A percentile compares a stretch with the other conserved stretches of the same genome.
These are phyloP conservation scores for Agaricus bisporus DNA, from an alignment of 768 basidiomycete species.

Conservation along the genomic window DNA sequence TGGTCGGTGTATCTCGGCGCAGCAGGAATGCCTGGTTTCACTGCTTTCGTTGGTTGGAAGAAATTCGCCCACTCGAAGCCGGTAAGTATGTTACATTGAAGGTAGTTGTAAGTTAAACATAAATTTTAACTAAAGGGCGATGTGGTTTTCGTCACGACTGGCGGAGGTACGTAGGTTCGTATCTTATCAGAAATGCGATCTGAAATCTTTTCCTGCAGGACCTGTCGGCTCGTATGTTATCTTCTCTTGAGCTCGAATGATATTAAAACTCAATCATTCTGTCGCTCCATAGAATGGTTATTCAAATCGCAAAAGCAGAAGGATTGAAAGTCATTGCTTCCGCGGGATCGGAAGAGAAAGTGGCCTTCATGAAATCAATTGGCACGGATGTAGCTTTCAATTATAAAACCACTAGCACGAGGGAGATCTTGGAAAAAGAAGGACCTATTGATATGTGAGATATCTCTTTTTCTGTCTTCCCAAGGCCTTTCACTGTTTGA, in stretches of 20 bases:
- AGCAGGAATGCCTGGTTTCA: constrained; percentile 46
- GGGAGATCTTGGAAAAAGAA: constrained; percentile 46
- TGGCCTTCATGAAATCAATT: constrained; percentile 50
- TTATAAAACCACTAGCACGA: constrained; percentile 56
- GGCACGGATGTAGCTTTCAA: constrained; percentile 71
- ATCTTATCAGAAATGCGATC: background rate
- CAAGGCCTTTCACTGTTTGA: too few species aligned
- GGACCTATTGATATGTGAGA: constrained; percentile 43
- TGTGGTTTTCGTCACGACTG: constrained; percentile 33
- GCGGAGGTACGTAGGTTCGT: constrained; percentile 22
- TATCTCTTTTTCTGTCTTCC: background rate
- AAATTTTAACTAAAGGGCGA: constrained; percentile 28
- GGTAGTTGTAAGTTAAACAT: background rate
- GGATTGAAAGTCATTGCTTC: constrained; percentile 64
- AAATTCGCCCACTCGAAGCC: constrained; percentile 32
- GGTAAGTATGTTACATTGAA: constrained; percentile 15
- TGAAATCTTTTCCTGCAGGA: constrained; percentile 13
- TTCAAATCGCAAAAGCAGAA: constrained; percentile 46
- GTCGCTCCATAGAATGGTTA: constrained; percentile 29
- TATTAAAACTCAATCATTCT: background rate
- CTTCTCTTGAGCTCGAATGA: background rate
- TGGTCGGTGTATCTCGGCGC: constrained; percentile 46
- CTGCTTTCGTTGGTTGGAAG: constrained; percentile 35
- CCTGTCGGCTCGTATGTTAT: constrained; percentile 55
- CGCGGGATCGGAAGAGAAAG: constrained; percentile 71